Percentiles rank a stretch among this genome's conserved stretches.
These are phyloP conservation scores for Silene noctiflora DNA, from an alignment of 179 eudicot species.

Conservation along the genomic window DNA sequence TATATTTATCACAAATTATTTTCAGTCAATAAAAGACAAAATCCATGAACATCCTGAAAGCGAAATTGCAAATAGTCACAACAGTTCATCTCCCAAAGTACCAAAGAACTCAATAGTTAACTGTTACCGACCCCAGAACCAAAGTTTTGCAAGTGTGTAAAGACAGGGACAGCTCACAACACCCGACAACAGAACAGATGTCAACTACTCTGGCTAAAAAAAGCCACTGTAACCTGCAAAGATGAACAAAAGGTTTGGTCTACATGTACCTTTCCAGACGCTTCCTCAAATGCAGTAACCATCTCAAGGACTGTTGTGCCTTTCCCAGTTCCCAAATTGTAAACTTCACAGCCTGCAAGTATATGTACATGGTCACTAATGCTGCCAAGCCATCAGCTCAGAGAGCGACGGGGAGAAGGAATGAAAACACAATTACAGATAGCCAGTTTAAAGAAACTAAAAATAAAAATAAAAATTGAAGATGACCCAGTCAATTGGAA, in stretches of 20 bases:
- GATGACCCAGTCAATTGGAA: not conserved
- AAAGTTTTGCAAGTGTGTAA: not conserved
- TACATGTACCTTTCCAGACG: constrained; percentile 86
- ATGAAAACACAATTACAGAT: not conserved
- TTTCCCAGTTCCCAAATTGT: constrained; percentile 95
- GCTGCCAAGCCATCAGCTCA: not conserved
- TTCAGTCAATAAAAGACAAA: not conserved
- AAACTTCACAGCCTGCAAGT: constrained; percentile 86
- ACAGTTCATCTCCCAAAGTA: not conserved
- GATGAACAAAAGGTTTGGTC: constrained; percentile 7
- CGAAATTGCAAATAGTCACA: not conserved
- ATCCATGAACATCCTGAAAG: not conserved
- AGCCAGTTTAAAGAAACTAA: not conserved
- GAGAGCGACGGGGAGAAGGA: not conserved
- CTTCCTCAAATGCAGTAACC: constrained; percentile 96
- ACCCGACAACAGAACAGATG: not conserved
- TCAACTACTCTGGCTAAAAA: not conserved
- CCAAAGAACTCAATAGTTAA: not conserved
- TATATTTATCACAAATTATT: not conserved
- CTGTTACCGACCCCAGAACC: not conserved
- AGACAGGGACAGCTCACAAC: not conserved
- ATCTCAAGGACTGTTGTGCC: constrained; percentile 95
- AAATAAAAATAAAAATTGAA: not conserved
- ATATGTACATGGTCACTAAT: not conserved
- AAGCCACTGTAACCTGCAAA: not conserved